phyloP scores from a whole-genome alignment of 2,329 filamentous ascomycete genomes.

The Pseudogymnoascus sp. region DNA sequence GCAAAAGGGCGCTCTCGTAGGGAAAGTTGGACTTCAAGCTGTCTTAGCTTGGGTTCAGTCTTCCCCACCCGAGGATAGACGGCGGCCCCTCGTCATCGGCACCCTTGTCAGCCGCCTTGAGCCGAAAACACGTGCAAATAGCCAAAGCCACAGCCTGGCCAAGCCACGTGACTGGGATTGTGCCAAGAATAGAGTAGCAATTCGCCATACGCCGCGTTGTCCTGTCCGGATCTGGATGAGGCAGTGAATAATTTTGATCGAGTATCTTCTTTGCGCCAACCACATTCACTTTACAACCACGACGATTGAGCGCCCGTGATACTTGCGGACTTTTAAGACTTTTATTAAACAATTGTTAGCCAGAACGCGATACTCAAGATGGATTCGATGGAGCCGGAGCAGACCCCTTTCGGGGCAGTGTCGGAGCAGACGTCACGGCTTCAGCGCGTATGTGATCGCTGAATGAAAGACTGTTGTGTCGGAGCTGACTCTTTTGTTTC shows the following conservation, averaged over 20 bases:
- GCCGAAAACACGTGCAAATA: slow-evolving; percentile 4
- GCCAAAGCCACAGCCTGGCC: neutral
- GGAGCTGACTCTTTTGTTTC: slow-evolving; percentile 20
- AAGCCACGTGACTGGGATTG: neutral
- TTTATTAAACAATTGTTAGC: slow-evolving; percentile 1
- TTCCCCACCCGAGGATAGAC: slow-evolving; percentile 6
- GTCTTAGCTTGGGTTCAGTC: slow-evolving; percentile 8
- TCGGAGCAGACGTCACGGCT: slow-evolving; percentile 73
- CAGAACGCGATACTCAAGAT: slow-evolving; percentile 38
- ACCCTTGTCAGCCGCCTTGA: slow-evolving; percentile 5
- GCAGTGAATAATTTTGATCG: slow-evolving; percentile 8
- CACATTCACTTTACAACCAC: neutral
- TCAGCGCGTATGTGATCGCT: slow-evolving; percentile 53
- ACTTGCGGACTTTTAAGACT: neutral
- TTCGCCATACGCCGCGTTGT: slow-evolving; percentile 4
- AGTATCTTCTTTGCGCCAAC: neutral
- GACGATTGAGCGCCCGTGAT: neutral
- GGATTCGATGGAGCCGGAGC: slow-evolving; percentile 81
- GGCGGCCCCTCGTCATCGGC: neutral
- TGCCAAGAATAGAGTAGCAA: neutral
- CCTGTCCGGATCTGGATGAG: slow-evolving; percentile 4
- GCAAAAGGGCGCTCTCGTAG: neutral
- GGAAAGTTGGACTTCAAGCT: slow-evolving; percentile 1
- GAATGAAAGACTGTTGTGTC: neutral
- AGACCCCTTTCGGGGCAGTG: slow-evolving; percentile 87